Evolutionary conservation across 345 rosid genomes (phyloP).

Genomic region (Pistacia atlantica): DNA sequence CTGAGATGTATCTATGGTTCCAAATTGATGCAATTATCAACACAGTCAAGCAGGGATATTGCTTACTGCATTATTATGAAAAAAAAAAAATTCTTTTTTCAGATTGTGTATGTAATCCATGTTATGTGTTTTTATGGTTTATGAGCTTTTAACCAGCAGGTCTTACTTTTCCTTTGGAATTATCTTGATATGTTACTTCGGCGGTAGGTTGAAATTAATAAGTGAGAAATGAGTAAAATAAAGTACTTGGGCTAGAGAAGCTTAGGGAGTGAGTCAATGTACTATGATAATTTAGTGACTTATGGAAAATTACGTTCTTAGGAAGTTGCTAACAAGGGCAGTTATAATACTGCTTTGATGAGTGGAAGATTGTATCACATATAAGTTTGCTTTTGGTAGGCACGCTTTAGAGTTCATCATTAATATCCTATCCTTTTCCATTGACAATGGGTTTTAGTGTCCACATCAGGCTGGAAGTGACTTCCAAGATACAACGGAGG

Average conservation of each 20-base stretch:
- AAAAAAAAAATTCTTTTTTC: not conserved
- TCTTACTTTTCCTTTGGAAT: not conserved
- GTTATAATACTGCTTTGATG: not conserved
- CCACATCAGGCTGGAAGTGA: not conserved
- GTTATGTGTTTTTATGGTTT: not conserved
- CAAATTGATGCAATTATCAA: not conserved
- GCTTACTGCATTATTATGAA: not conserved
- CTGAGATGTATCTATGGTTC: not conserved
- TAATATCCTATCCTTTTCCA: conserved; percentile 1
- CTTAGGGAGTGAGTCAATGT: not conserved
- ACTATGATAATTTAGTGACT: not conserved
- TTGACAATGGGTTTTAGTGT: not conserved
- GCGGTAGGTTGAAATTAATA: conserved; percentile 3
- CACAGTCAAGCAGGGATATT: not conserved
- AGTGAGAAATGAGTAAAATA: too few species aligned
- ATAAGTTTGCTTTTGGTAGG: conserved; percentile 2
- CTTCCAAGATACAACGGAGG: not conserved
- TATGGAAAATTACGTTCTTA: not conserved
- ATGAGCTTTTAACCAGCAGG: not conserved
- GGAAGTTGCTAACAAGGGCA: not conserved
- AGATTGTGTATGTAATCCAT: not conserved
- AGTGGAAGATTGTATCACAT: not conserved
- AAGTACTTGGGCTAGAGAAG: not conserved
- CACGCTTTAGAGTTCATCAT: not conserved
- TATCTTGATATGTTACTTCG: not conserved